These are phyloP conservation scores for Quercus ilex DNA, from an alignment of 306 rosid species.

Conservation along the genomic window DNA sequence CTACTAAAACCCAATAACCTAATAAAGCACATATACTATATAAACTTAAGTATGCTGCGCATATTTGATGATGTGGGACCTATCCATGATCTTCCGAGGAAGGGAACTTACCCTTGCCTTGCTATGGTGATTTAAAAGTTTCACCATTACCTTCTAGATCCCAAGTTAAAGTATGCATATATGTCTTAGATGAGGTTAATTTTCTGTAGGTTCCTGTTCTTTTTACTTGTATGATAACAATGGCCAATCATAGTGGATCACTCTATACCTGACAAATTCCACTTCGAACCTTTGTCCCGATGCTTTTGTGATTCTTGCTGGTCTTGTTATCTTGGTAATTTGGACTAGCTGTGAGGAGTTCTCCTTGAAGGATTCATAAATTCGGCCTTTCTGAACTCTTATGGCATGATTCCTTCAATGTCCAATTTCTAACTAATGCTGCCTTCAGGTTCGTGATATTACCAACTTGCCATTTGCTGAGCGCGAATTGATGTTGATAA, in stretches of 20 bases:
- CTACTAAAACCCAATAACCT: too few relatives aligned
- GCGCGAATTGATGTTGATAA: conserved; percentile 77
- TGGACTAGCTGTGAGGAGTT: background rate
- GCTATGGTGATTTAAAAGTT: background rate
- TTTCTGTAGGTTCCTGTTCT: conserved; percentile 5
- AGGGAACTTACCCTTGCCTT: background rate
- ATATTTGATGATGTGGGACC: background rate
- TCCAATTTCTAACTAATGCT: conserved; percentile 10
- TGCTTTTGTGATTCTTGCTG: background rate
- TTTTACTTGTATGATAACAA: background rate
- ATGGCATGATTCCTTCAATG: background rate
- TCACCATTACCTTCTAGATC: conserved; percentile 1
- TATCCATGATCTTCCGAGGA: background rate
- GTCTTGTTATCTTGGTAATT: background rate
- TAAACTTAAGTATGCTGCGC: background rate
- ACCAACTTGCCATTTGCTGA: conserved; percentile 84
- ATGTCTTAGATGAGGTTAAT: background rate
- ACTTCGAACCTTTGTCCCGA: background rate
- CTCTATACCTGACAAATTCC: background rate
- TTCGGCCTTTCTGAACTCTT: background rate
- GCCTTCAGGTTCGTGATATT: conserved; percentile 63
- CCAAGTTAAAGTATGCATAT: background rate
- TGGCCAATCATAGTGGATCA: background rate
- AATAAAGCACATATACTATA: background rate
- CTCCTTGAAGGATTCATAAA: background rate